A percentile compares a stretch with the other conserved stretches of the same genome.
These are phyloP conservation scores for Solanum bulbocastanum DNA, from an alignment of 257 asterid genomes.

Conservation along the genomic window DNA sequence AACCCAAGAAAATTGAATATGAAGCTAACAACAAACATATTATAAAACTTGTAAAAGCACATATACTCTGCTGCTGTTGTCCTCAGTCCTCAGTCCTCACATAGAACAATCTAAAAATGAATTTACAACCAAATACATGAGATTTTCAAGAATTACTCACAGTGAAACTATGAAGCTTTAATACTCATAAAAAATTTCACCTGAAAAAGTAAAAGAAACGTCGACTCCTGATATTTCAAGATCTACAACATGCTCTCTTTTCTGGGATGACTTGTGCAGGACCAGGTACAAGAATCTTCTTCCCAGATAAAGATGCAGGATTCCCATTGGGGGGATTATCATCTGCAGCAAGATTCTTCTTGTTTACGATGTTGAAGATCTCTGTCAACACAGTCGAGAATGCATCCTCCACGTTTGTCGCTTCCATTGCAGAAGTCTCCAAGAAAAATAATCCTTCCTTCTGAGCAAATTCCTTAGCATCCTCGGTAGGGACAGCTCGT, in stretches of 20 bases:
- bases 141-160: neutral
- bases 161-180: neutral
- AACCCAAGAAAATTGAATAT: neutral
- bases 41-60: neutral
- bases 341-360: constrained; percentile 48
- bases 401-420: constrained; percentile 69
- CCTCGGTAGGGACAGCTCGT: constrained; percentile 61
- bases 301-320: constrained; percentile 44
- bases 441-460: constrained; percentile 67
- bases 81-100: neutral
- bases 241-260: constrained; percentile 55
- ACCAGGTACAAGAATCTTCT: constrained; percentile 57
- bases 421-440: constrained; percentile 65
- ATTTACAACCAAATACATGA: constrained; percentile 3
- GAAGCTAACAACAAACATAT: neutral
- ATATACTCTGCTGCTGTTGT: neutral
- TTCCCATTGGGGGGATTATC: constrained; percentile 49
- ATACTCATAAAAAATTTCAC: neutral
- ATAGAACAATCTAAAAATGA: neutral
- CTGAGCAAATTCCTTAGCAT: constrained; percentile 68
- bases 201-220: neutral
- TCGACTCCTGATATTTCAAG: neutral
- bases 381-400: constrained; percentile 53
- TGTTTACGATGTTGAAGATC: constrained; percentile 57
- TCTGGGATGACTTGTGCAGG: constrained; percentile 63